Base-by-base conservation (phyloP, 192 early-diverging fungal genomes). In the Polychytrium aggregatum region DNA sequence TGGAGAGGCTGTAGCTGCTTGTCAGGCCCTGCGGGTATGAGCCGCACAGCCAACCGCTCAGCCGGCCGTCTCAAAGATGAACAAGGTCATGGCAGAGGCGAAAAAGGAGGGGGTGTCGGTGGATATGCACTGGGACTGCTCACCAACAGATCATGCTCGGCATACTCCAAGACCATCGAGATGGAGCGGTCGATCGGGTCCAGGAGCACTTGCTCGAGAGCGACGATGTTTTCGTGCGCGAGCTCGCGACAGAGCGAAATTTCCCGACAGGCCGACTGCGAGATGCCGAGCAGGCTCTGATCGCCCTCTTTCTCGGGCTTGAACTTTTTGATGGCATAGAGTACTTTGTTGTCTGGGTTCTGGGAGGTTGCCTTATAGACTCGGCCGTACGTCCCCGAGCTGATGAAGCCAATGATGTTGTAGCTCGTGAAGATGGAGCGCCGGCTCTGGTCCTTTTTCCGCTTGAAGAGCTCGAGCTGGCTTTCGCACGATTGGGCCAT, bases 111-210 rank as follows among this genome's bases (percentile, higher is more conserved):
- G n/a, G n/a, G n/a, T n/a, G n/a, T n/a, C n/a, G n/a, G n/a, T n/a
- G n/a, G n/a, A n/a, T n/a, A n/a, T n/a, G n/a, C 29, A 55, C 41
- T 24, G 13, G 21, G 62, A 3, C 16, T 8, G 39, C 59, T 48
- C 72, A 86, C 82, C 56, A 88, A 57, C 41, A 89, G 73, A 63
- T 97, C 92, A 61, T 95, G 86, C 56, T 97, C 92, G 4, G 92
- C 88, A 59, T 92, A 97, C 36, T 95, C 92, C 77, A 97, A 88
- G 30, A 97, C 84, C 89, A 97, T 94, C 47, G 86, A 82, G 28
- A 97, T 93, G 5, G 86, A 85, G 46, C 88, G 84, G 60, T 97
- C 92, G 17, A 35, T 35, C 0, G 71, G 55, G 46, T 94, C 88
- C 41, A 95, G 58, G 0, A 92, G 52, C 0, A 97, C 92, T 57